These are phyloP conservation scores for Calendula officinalis DNA, from an alignment of 129 eudicot genomes.

Conservation along the genomic window DNA sequence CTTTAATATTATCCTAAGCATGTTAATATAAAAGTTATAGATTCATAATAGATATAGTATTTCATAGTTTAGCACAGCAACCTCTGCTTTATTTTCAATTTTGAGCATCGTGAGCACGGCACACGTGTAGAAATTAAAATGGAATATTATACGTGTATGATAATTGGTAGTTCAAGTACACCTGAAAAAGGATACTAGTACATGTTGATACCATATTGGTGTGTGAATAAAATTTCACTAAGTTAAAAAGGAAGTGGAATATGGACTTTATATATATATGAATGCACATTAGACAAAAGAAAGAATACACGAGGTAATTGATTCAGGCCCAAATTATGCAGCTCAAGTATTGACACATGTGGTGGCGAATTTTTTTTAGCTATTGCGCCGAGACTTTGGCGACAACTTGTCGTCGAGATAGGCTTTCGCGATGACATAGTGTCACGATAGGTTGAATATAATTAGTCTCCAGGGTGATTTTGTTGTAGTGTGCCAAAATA, in stretches of 20 bases:
- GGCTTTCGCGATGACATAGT: too few species aligned
- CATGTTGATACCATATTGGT: constrained; percentile 10
- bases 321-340: too few species aligned
- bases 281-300: not conserved
- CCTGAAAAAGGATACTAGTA: constrained; percentile 18
- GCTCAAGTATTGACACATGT: too few species aligned
- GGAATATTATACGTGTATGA: not conserved
- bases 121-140: not conserved
- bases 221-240: not conserved
- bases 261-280: not conserved
- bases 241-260: not conserved
- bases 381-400: not conserved
- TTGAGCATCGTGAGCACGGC: not conserved
- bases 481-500: too few species aligned
- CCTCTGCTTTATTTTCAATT: not conserved
- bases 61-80: not conserved
- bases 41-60: not conserved
- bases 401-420: not conserved
- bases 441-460: too few species aligned
- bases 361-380: too few species aligned
- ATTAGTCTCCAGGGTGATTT: too few species aligned
- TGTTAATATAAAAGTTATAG: not conserved
- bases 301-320: not conserved
- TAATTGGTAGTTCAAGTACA: constrained; percentile 3
- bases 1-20: not conserved